Evolutionary conservation across 2,329 filamentous ascomycete species (phyloP), one percentile per base, ranked within the genome.

Genomic region (Xylaria polymorpha): DNA sequence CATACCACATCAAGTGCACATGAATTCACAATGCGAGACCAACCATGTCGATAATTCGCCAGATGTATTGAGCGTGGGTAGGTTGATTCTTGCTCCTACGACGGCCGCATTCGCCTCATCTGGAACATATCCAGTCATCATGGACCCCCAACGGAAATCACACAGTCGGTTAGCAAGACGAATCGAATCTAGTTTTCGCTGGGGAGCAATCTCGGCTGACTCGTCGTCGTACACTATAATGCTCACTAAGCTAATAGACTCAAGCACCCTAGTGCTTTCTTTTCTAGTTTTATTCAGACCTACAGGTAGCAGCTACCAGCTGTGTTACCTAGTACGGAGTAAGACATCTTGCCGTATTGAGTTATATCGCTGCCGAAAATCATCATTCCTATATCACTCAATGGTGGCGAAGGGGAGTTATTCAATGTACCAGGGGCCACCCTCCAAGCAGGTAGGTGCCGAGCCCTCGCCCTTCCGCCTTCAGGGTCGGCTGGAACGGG

Each of bases 121-220:
- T 56, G 46, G 46, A 56, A 50, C 59, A 61, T 61, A 55, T 48
- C 39, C n/a, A 60, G 48, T 61, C 44, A 63, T 35, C 35, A 32
- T 25, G 7, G 32, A 9, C 14, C n/a, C 44, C 29, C 15, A 22
- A 35, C 29, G 50, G 29, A 44, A 64, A 55, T 43, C 46, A 64
- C 59, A 64, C 61, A 51, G 10, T 67, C 64, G 63, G 43, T 50
- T 71, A 67, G 22, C 35, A 64, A 61, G 59, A 65, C 69, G 60
- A 69, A 71, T 67, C 22, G 66, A 64, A 61, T 63, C 29, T 22
- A 20, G 15, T 58, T 48, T 22, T 66, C 55, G n/a, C 59, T 50
- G 51, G 43, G 59, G 56, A 53, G 62, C 56, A 71, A 71, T 69
- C 57, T 69, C 66, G 67, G 66, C 51, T 69, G 50, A 37, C 43